Evolutionary conservation across 371 early-diverging fungal species (phyloP).

Genomic region (Apophysomyces trapeziformis): DNA sequence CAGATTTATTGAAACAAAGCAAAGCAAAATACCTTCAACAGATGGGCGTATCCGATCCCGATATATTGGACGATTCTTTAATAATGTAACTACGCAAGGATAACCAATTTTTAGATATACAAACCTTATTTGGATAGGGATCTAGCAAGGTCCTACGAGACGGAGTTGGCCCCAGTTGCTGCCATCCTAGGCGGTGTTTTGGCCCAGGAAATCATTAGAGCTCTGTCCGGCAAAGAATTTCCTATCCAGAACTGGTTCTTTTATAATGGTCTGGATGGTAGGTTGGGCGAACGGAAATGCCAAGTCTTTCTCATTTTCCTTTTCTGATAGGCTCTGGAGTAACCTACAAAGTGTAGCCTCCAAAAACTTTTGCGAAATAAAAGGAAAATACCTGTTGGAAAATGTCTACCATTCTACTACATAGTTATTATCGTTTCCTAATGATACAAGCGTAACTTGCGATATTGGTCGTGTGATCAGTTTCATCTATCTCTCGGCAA

Average conservation of each 20-base stretch:
- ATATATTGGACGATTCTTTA: constrained; percentile 50
- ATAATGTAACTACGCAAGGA: constrained; percentile 42
- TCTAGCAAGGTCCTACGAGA: constrained; percentile 40
- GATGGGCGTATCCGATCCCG: constrained; percentile 42
- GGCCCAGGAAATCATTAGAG: constrained; percentile 88
- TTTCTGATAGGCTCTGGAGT: constrained; percentile 19
- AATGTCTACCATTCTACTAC: too few species aligned
- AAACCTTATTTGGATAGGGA: constrained; percentile 31
- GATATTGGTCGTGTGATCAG: too few species aligned
- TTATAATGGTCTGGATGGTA: constrained; percentile 73
- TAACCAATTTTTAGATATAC: background rate
- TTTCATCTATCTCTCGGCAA: too few species aligned
- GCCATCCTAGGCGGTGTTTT: constrained; percentile 89
- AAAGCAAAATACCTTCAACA: constrained; percentile 26
- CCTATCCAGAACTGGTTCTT: constrained; percentile 85
- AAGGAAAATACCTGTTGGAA: background rate
- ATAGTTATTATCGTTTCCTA: too few species aligned
- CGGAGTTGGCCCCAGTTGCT: constrained; percentile 77
- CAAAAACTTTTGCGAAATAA: background rate
- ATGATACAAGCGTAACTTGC: too few species aligned
- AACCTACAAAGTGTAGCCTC: constrained; percentile 9
- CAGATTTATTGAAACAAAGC: constrained; percentile 20
- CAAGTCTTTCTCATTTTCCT: background rate
- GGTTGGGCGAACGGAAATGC: background rate
- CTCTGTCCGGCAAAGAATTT: constrained; percentile 76